Evolutionary conservation across 371 early-diverging fungal species (phyloP), one percentile per base, ranked within the genome.

Genomic region (Batkoa obscura): DNA sequence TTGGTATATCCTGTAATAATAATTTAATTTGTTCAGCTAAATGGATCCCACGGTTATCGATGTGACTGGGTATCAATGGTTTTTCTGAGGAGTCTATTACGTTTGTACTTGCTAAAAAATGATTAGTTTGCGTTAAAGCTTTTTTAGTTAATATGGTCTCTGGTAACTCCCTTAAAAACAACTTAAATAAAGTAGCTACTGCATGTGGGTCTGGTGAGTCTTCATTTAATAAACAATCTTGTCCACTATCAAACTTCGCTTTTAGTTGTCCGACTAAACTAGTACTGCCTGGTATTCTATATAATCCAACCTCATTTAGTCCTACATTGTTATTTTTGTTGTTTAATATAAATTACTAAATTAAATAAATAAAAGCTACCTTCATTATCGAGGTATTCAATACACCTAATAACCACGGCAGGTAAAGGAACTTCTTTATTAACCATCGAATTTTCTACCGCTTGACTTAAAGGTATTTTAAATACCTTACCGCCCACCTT

Each of bases 221-320:
- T 30, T 3, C 38, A 39, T 10, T 10, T 23, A 53, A 39, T 13
- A 38, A 36, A 34, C 35, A 53, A 53, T 53, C 53, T 12, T 34
- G n/a, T 13, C 53, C 53, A 13, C 23, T 10, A 31, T 53, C 53
- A 15, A 53, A 53, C 10, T 35, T n/a, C 2, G 35, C 15, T 31
- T 38, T 53, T 6, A 53, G 31, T 41, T 35, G 31, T 8, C 8
- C 15, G 2, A 53, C 53, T 41, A 37, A 6, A 37, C 17, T 37
- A n/a, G 53, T 37, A 15, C 39, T 38, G 4, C 53, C 53, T 38
- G 53, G 53, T 5, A 53, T 53, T 30, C 53, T 50, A 50, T 53
- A 53, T 6, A 53, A 31, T 17, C 53, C 53, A 41, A 53, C 42
- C 31, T 53, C 53, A 53, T 53, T 53, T 30, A 53, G 38, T n/a